Evolutionary conservation across 2,329 filamentous ascomycete genomes (phyloP), one percentile per base, ranked within the genome.

Genomic region (Trichoderma afroharzianum): DNA sequence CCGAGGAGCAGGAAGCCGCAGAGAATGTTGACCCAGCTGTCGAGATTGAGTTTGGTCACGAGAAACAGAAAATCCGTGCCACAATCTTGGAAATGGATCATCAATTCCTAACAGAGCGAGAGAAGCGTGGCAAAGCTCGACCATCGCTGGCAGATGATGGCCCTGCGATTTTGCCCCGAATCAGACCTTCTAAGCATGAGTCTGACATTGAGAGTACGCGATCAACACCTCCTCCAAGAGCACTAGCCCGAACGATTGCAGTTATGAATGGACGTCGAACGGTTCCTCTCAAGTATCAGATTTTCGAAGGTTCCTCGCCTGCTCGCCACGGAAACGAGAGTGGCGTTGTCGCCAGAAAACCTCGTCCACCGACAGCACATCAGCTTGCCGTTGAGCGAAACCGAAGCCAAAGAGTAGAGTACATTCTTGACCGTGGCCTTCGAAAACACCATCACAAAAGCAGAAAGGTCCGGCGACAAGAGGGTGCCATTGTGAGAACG

Each of bases 311-410:
- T 18, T 90, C 88, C 0, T 91, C 89, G 2, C 89, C 89, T 7
- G 87, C 83, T 55, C 85, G 86, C 26, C 82, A 86, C 21, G 81
- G 85, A 24, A 83, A 87, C 15, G 89, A 90, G 71, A 59, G 21
- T n/a, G 85, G 85, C 15, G 84, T 88, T n/a, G 82, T 85, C 47
- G 83, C 85, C 24, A 83, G 88, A 71, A 91, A 94, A 78, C 90
- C 91, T 9, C 88, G 93, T 1, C 93, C 93, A 3, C 88, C 93
- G 0, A 96, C 93, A 0, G 92, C 92, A 43, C 93, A 96, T 80
- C 93, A 96, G 80, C 84, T 94, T 50, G 93, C 93, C 0, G 92
- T 96, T 1, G 92, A 94, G 79, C 88, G 91, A 70, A 94, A 95
- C 80, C 87, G 93, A 21, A 92, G 89, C 73, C 89, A 93, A 77